phyloP scores from a whole-genome alignment of 257 asterid species.

The Verbena officinalis region DNA sequence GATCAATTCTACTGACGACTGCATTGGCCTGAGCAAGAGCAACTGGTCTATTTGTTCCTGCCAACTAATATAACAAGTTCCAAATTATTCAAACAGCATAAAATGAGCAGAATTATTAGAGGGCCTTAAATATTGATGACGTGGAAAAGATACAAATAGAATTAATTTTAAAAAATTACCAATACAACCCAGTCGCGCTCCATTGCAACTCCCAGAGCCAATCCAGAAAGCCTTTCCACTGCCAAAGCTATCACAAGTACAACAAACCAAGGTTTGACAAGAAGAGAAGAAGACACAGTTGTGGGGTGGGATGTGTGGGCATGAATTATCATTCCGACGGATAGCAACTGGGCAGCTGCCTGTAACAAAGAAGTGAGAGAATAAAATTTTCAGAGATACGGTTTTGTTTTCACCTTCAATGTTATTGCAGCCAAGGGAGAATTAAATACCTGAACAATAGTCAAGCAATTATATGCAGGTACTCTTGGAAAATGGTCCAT shows the following conservation, averaged over 20 bases:
- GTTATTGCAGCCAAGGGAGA: constrained; percentile 1
- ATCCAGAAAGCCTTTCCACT: constrained; percentile 85
- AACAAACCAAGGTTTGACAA: constrained; percentile 85
- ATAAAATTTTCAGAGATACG: constrained; percentile 16
- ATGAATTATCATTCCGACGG: constrained; percentile 82
- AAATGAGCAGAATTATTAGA: not conserved
- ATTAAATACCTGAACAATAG: constrained; percentile 66
- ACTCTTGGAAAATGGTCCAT: constrained; percentile 95
- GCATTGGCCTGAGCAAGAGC: constrained; percentile 99
- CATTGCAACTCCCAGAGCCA: constrained; percentile 90
- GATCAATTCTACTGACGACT: constrained; percentile 81
- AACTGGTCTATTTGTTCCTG: constrained; percentile 85
- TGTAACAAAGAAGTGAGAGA: constrained; percentile 46
- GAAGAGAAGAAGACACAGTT: constrained; percentile 55
- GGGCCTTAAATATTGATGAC: not conserved
- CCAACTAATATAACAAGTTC: constrained; percentile 58
- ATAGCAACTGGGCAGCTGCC: constrained; percentile 88
- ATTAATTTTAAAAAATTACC: constrained; percentile 48
- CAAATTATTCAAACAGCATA: constrained; percentile 10
- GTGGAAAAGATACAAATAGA: constrained; percentile 8
- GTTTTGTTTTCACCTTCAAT: constrained; percentile 22
- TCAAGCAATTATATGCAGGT: constrained; percentile 76
- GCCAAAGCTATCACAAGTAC: constrained; percentile 80
- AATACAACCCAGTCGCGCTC: constrained; percentile 99
- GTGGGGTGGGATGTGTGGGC: constrained; percentile 59